Base-by-base conservation (phyloP, 148 eudicot species). In the Rhododendron molle region DNA sequence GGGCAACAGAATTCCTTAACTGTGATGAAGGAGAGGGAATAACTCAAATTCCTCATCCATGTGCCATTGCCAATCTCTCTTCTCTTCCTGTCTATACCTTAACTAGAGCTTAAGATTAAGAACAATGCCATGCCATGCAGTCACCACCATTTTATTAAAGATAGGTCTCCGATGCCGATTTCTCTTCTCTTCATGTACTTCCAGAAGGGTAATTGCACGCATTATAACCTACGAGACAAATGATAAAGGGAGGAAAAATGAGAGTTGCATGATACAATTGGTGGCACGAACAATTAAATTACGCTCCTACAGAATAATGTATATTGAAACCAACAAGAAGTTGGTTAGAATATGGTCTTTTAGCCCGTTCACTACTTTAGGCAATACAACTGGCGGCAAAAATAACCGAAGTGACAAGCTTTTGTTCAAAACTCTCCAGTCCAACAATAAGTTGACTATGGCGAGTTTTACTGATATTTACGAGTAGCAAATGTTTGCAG, bases 181-280 rank as follows among this genome's bases (percentile, higher is more conserved):
- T 58, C 26, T 58, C 65, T 21, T 58, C n/a, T 0, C 36, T 18
- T 80, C 82, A 77, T 5, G 32, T 71, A 40, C 72, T 86, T 81
- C 84, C 67, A 2, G 74, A 47, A 4, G 87, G 87, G 72, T 81
- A 86, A 86, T 62, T 54, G 87, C 87, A 86, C 8, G 74, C 84
- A 30, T 40, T 18, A 30, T 74, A 73, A 80, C 87, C 87, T 86
- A 36, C 56, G 13, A 52, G 69, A 36, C 30, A 26, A 78, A 15
- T 54, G 67, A 79, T n/a, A 2, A 26, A 1, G 58, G 16, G 60
- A 15, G 3, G 4, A 11, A 43, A 10, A 13, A 20, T 43, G 49
- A 40, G 46, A 76, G 47, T 21, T 43, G 4, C 23, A 20, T 49
- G 8, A 40, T 40, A 76, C 26, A 20, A 76, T 38, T 77, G 52